phyloP scores from a whole-genome alignment of 2,329 filamentous ascomycete species.

The Shiraia sp. region DNA sequence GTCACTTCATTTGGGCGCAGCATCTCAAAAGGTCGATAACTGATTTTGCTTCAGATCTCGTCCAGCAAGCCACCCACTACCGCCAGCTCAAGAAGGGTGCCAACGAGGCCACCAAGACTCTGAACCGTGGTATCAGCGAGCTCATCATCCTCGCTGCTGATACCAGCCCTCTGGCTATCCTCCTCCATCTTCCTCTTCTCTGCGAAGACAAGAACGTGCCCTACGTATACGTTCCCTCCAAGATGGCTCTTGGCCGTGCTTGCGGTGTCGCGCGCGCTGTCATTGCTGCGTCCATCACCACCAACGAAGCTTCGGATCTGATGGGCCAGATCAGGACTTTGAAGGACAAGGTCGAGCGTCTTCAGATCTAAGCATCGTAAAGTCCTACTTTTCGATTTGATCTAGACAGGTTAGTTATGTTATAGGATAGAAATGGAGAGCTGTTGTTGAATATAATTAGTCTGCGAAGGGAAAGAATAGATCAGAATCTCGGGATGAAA shows the following conservation, averaged over 20 bases:
- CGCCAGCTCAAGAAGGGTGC: slow-evolving; percentile 45
- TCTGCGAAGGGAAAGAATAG: slow-evolving; percentile 2
- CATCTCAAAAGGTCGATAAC: too few relatives aligned
- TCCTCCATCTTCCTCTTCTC: slow-evolving; percentile 71
- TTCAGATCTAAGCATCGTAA: slow-evolving; percentile 75
- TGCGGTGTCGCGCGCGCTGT: slow-evolving; percentile 88
- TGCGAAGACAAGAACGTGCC: slow-evolving; percentile 82
- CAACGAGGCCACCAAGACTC: slow-evolving; percentile 77
- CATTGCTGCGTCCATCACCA: slow-evolving; percentile 86
- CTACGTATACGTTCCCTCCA: slow-evolving; percentile 67
- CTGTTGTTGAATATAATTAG: too few relatives aligned
- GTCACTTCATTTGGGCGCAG: too few relatives aligned
- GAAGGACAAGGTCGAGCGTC: slow-evolving; percentile 93
- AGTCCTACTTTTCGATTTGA: slow-evolving; percentile 5
- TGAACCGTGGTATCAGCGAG: slow-evolving; percentile 89
- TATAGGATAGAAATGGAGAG: too few relatives aligned
- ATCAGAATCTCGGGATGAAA: slow-evolving; percentile 21
- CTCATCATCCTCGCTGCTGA: slow-evolving; percentile 82
- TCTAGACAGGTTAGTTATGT: slow-evolving; percentile 18
- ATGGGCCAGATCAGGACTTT: slow-evolving; percentile 83
- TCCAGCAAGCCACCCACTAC: slow-evolving; percentile 37
- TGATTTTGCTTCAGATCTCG: slow-evolving; percentile 34
- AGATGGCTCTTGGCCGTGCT: slow-evolving; percentile 72
- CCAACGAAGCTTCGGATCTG: slow-evolving; percentile 66
- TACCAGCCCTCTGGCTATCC: slow-evolving; percentile 81